phyloP scores from a whole-genome alignment of 805 yeast genomes.

The Lachancea waltii region DNA sequence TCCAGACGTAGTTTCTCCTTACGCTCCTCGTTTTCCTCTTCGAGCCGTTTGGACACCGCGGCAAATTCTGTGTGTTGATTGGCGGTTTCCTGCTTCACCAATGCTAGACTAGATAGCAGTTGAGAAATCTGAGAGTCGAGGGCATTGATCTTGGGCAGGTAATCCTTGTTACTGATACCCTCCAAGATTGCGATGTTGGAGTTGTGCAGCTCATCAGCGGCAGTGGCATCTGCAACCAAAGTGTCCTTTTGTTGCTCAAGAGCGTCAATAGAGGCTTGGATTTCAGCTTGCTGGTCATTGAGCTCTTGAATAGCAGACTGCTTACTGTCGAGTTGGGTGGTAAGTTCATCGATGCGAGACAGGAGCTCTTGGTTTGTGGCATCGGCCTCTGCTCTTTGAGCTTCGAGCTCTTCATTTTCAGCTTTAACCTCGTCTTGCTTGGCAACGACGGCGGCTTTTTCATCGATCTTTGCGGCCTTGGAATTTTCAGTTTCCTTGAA shows the following conservation, averaged over 20 bases:
- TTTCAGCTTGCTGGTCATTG: conserved; percentile 16
- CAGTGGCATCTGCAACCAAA: conserved; percentile 18
- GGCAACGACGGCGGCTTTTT: conserved; percentile 18
- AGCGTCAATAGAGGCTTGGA: conserved; percentile 18
- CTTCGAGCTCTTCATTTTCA: conserved; percentile 23
- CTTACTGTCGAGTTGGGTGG: conserved; percentile 26
- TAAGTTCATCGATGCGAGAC: conserved; percentile 17
- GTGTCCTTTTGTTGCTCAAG: conserved; percentile 14
- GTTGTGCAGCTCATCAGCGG: conserved; percentile 14
- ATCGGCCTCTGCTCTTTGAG: conserved; percentile 16
- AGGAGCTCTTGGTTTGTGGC: conserved; percentile 21
- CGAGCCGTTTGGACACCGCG: conserved; percentile 25
- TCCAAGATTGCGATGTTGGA: conserved; percentile 15
- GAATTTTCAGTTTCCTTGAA: conserved; percentile 24
- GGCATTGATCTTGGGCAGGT: conserved; percentile 21
- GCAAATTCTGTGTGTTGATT: conserved; percentile 25
- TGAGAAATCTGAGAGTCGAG: conserved; percentile 22
- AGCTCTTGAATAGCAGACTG: conserved; percentile 21
- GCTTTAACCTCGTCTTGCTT: conserved; percentile 22
- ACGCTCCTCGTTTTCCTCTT: conserved; percentile 22
- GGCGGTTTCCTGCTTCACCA: conserved; percentile 26
- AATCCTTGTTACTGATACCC: conserved; percentile 20
- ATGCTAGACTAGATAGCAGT: conserved; percentile 17
- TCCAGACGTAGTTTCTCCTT: conserved; percentile 23
- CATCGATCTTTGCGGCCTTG: conserved; percentile 22